Percentiles rank a stretch among this genome's conserved stretches.
Evolutionary conservation across 2,329 filamentous ascomycete genomes (phyloP).

Genomic region (Pseudogymnoascus sp.): DNA sequence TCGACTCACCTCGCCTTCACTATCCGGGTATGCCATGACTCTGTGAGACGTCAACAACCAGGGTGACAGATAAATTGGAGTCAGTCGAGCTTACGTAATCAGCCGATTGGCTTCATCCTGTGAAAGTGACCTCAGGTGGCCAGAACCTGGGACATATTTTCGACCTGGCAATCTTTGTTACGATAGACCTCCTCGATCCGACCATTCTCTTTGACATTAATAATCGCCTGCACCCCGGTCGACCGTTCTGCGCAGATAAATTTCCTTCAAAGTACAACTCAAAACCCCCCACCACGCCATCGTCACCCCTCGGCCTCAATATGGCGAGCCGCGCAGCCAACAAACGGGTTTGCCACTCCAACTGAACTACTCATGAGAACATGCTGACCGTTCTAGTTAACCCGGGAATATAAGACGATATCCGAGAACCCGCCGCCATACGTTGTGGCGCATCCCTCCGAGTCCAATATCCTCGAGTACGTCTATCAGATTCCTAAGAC

Average conservation of each 20-base stretch:
- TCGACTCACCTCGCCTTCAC: slow-evolving; percentile 37
- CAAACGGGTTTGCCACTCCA: slow-evolving; percentile 49
- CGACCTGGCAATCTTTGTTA: slow-evolving; percentile 12
- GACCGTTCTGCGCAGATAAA: background rate
- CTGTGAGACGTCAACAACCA: background rate
- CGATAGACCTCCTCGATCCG: background rate
- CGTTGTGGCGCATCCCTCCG: slow-evolving; percentile 81
- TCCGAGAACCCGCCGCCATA: slow-evolving; percentile 75
- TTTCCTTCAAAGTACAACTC: background rate
- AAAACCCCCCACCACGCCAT: slow-evolving; percentile 4
- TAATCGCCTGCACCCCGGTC: background rate
- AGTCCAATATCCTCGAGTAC: slow-evolving; percentile 83
- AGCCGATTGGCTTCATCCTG: background rate
- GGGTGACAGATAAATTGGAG: slow-evolving; percentile 5
- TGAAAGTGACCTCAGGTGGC: background rate
- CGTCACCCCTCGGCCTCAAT: slow-evolving; percentile 19
- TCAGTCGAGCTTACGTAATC: slow-evolving; percentile 1
- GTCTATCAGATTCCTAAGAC: background rate
- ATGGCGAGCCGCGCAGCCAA: slow-evolving; percentile 68
- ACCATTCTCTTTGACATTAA: background rate
- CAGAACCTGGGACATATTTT: slow-evolving; percentile 15
- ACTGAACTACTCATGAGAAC: background rate
- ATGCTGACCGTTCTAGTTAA: slow-evolving; percentile 37
- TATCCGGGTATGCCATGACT: slow-evolving; percentile 12
- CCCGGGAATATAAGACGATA: slow-evolving; percentile 54